phyloP scores from a whole-genome alignment of 441 rosid species.

The Adansonia rubrostipa region DNA sequence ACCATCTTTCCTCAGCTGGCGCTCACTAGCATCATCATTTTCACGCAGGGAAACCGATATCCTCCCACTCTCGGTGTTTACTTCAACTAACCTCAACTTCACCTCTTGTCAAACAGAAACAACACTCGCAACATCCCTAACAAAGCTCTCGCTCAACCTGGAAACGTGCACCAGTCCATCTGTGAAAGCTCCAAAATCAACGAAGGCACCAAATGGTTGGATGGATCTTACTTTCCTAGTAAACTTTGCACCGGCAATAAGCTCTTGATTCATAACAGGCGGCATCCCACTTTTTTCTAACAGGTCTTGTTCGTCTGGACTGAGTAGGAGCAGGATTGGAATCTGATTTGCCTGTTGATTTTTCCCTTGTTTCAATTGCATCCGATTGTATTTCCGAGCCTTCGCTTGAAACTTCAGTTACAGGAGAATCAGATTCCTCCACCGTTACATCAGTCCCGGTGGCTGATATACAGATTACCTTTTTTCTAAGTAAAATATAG shows the following conservation, averaged over 20 bases:
- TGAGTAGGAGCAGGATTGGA: slow-evolving; percentile 47
- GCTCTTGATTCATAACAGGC: slow-evolving; percentile 60
- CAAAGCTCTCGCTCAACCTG: slow-evolving; percentile 72
- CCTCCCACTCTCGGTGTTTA: slow-evolving; percentile 70
- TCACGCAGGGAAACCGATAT: slow-evolving; percentile 86
- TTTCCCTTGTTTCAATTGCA: slow-evolving; percentile 42
- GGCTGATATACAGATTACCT: slow-evolving; percentile 43
- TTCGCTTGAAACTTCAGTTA: slow-evolving; percentile 40
- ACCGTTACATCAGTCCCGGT: slow-evolving; percentile 73
- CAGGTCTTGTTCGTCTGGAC: slow-evolving; percentile 53
- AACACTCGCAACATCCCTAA: slow-evolving; percentile 81
- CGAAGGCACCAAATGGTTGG: slow-evolving; percentile 95
- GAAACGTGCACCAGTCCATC: slow-evolving; percentile 97
- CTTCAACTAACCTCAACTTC: slow-evolving; percentile 79
- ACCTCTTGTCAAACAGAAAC: slow-evolving; percentile 96
- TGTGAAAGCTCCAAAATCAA: slow-evolving; percentile 91
- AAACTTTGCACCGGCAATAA: slow-evolving; percentile 74
- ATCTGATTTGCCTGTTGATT: slow-evolving; percentile 36
- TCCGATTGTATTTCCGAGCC: slow-evolving; percentile 43
- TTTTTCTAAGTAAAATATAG: slow-evolving; percentile 42
- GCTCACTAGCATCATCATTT: slow-evolving; percentile 48
- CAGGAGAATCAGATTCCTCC: slow-evolving; percentile 66
- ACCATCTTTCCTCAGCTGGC: slow-evolving; percentile 47
- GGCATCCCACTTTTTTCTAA: slow-evolving; percentile 89
- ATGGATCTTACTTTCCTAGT: slow-evolving; percentile 90